Evolutionary conservation across 345 rosid genomes (phyloP).

Genomic region (Camelina sativa): DNA sequence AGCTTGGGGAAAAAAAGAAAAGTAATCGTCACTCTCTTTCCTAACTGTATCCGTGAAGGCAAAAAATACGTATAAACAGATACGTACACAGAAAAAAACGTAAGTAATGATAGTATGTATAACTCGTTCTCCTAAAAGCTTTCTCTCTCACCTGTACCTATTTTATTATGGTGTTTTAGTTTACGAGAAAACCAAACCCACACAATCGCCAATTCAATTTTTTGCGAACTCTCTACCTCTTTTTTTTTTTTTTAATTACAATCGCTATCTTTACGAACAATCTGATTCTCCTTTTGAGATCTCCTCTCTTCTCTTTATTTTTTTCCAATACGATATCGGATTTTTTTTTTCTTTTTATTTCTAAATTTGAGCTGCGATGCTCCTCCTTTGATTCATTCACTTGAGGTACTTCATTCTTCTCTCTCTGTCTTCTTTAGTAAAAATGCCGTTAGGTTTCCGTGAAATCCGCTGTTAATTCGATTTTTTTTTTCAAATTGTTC

Average conservation of each 20-base stretch:
- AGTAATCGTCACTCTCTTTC: constrained; percentile 40
- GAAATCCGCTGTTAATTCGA: constrained; percentile 28
- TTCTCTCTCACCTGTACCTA: constrained; percentile 40
- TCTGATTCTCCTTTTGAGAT: constrained; percentile 31
- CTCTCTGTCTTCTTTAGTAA: neutral
- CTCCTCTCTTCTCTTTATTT: constrained; percentile 27
- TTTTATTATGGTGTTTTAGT: constrained; percentile 36
- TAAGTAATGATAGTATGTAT: neutral
- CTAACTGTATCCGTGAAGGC: constrained; percentile 48
- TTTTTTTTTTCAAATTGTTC: neutral
- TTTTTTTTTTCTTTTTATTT: neutral
- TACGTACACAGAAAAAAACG: constrained; percentile 23
- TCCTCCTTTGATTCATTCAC: constrained; percentile 37
- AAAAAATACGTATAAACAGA: constrained; percentile 39
- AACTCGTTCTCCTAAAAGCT: constrained; percentile 24
- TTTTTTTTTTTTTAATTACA: neutral
- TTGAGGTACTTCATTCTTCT: constrained; percentile 32
- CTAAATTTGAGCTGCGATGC: constrained; percentile 29
- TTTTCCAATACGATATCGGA: neutral
- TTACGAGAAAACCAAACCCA: constrained; percentile 42
- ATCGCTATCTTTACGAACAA: constrained; percentile 25
- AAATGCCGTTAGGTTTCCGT: constrained; percentile 39
- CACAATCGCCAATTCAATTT: constrained; percentile 24
- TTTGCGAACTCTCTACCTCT: neutral
- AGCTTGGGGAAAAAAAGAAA: neutral